Conservation (phyloP, 2,329 filamentous ascomycete genomes). For the Penicillium sp. region DNA sequence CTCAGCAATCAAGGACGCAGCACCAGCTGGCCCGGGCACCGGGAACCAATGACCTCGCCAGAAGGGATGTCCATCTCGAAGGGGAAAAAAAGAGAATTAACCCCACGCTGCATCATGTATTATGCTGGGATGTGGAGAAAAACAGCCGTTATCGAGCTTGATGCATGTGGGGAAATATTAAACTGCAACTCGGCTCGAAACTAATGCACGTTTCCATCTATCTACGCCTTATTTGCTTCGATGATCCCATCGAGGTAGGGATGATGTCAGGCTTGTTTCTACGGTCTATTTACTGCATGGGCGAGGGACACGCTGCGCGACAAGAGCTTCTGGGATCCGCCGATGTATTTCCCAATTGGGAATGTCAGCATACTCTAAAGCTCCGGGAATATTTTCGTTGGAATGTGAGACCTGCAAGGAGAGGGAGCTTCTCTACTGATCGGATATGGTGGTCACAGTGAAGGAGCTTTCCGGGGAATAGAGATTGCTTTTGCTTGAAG, state of each 20-base stretch:
- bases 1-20: slow-evolving; percentile 29
- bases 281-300: slow-evolving; percentile 4
- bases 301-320: slow-evolving; percentile 2
- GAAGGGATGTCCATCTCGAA: neutral
- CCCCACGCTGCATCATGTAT: neutral
- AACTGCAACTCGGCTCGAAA: no score
- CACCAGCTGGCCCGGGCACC: slow-evolving; percentile 13
- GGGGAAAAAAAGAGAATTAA: neutral
- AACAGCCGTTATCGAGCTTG: neutral
- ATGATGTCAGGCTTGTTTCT: neutral
- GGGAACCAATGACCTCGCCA: slow-evolving; percentile 21
- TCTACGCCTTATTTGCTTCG: neutral
- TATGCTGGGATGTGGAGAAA: slow-evolving; percentile 11
- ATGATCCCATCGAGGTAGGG: slow-evolving; percentile 22
- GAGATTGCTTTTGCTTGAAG: slow-evolving; percentile 6
- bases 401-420: slow-evolving; percentile 30
- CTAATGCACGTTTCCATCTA: slow-evolving; percentile 2
- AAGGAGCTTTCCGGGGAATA: neutral
- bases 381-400: slow-evolving; percentile 25
- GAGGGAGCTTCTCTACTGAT: slow-evolving; percentile 7
- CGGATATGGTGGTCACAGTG: slow-evolving; percentile 4
- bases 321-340: slow-evolving; percentile 19
- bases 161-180: slow-evolving; percentile 2
- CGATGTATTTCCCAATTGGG: slow-evolving; percentile 16
- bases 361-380: slow-evolving; percentile 29